phyloP scores from a whole-genome alignment of 352 stramenopile species.

The Phytophthora vignae region DNA sequence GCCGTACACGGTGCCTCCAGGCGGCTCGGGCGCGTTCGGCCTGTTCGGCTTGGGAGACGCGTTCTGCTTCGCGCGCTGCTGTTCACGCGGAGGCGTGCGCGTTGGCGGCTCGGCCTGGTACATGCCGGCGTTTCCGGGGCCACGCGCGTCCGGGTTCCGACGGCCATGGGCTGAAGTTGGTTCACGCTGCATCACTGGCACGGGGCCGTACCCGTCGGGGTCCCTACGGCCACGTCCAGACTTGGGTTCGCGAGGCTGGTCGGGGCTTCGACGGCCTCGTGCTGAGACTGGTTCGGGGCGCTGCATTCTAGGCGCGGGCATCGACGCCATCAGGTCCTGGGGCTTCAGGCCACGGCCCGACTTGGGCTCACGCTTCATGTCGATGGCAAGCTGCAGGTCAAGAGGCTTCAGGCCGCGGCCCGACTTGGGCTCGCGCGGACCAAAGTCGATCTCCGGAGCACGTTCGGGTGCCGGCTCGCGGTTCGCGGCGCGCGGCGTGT shows the following conservation, averaged over 20 bases:
- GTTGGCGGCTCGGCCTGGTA: constrained; percentile 18
- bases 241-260: constrained; percentile 15
- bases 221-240: constrained; percentile 20
- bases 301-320: not conserved
- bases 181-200: constrained; percentile 17
- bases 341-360: constrained; percentile 20
- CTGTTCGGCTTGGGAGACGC: constrained; percentile 17
- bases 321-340: not conserved
- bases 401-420: constrained; percentile 8
- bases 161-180: constrained; percentile 27
- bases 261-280: not conserved
- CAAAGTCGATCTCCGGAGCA: constrained; percentile 11
- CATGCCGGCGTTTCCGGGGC: not conserved
- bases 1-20: constrained; percentile 39
- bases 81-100: constrained; percentile 12
- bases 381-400: constrained; percentile 10
- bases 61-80: constrained; percentile 21
- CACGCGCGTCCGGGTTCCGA: constrained; percentile 7
- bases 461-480: constrained; percentile 21
- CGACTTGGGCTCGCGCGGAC: constrained; percentile 20
- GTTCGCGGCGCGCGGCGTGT: constrained; percentile 8
- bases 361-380: constrained; percentile 24
- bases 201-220: constrained; percentile 11
- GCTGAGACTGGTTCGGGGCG: not conserved
- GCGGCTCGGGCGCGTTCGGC: constrained; percentile 12